Percentiles rank a stretch among this genome's conserved stretches.
Evolutionary conservation across 164 flowering plant species (phyloP).

Genomic region (Buxus sempervirens): DNA sequence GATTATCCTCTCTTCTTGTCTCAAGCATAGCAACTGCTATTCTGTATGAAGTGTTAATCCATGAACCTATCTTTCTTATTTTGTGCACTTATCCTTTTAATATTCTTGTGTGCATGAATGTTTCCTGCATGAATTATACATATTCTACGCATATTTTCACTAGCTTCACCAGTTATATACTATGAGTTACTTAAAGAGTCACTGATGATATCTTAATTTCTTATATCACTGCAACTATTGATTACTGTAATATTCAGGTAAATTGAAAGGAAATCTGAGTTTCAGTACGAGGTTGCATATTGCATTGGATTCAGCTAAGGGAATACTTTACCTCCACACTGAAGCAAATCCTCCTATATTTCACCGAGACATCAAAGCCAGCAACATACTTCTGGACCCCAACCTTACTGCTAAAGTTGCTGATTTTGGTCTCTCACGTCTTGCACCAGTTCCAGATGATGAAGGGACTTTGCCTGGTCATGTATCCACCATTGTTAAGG

Average conservation of each 20-base stretch:
- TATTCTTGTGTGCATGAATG: too few relatives aligned
- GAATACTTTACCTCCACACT: slow-evolving; percentile 40
- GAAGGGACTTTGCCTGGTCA: slow-evolving; percentile 25
- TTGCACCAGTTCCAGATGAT: slow-evolving; percentile 26
- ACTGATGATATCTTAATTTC: background rate
- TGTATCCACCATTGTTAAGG: slow-evolving; percentile 34
- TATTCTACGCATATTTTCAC: too few relatives aligned
- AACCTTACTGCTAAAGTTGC: slow-evolving; percentile 36
- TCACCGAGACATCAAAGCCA: slow-evolving; percentile 45
- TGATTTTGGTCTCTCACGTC: slow-evolving; percentile 38
- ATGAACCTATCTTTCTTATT: too few relatives aligned
- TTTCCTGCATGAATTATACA: too few relatives aligned
- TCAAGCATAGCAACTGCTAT: too few relatives aligned
- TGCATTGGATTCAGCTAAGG: slow-evolving; percentile 36
- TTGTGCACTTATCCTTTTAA: too few relatives aligned
- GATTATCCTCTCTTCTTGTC: too few relatives aligned
- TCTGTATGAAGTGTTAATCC: too few relatives aligned
- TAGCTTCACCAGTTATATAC: too few relatives aligned
- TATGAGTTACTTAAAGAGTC: too few relatives aligned
- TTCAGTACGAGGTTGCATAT: slow-evolving; percentile 31
- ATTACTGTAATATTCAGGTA: slow-evolving; percentile 21
- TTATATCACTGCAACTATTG: background rate
- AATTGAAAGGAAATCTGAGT: slow-evolving; percentile 15
- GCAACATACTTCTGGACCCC: slow-evolving; percentile 38
- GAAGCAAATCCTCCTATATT: slow-evolving; percentile 42